Evolutionary conservation across 805 yeast genomes (phyloP), one percentile per base, ranked within the genome.

Genomic region (Candida suzukii): DNA sequence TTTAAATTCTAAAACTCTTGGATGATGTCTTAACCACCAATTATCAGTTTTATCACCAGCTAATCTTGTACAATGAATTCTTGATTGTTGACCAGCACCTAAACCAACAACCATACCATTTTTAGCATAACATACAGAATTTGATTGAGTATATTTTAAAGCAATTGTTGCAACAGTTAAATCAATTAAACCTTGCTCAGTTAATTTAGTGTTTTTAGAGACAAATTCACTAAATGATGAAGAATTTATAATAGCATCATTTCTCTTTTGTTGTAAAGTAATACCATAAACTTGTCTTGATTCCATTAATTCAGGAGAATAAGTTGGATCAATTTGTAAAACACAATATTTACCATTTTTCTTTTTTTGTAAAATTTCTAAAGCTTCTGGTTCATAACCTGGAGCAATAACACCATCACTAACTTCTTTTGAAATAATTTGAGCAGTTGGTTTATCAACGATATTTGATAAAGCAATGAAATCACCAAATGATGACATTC

Each of bases 11-110:
- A 93, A 70, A 9, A 93, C 98, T 62, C 73, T 79, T 53, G 98
- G 98, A 68, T 93, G 99, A 68, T 93, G 98, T 74, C 99, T 84
- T 60, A 93, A 77, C 99, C 99, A 93, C 98, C 98, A 93, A 78
- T 90, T 90, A 67, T 93, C 97, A 51, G 98, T 96, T 75, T 93
- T 93, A 61, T 93, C 99, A 64, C 99, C 99, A 40, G 99, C 99
- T 54, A 93, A 78, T 72, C 99, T 83, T 38, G 99, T 93, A 73
- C 99, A 93, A 73, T 93, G 99, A 60, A 93, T 93, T 71, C 99
- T 82, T 42, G 97, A 88, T 72, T 93, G 99, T 74, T 93, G 99
- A 52, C 99, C 99, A 46, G 99, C 99, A 60, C 99, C 99, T 56
- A 93, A 77, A 51, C 99, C 99, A 57, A 93, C 80, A 46, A 93